phyloP scores from a whole-genome alignment of 345 rosid species.

The Salix suchowensis region DNA sequence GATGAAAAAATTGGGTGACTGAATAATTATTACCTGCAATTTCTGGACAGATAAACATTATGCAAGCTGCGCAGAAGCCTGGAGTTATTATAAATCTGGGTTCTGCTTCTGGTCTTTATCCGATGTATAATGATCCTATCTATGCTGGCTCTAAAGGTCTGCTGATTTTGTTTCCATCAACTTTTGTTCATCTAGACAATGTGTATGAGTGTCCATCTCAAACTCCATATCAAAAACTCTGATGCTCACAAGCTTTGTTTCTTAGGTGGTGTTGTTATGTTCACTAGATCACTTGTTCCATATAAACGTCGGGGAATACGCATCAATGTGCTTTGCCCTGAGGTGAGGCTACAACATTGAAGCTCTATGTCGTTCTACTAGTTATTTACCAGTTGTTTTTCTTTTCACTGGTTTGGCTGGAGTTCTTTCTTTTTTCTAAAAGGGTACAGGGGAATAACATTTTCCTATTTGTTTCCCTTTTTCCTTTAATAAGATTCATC shows the following conservation, averaged over 20 bases:
- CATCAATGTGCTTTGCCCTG: slow-evolving; percentile 95
- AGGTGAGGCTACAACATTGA: slow-evolving; percentile 39
- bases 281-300: slow-evolving; percentile 71
- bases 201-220: not conserved
- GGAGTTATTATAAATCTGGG: slow-evolving; percentile 92
- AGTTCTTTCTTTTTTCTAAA: not conserved
- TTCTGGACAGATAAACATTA: slow-evolving; percentile 56
- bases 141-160: slow-evolving; percentile 78
- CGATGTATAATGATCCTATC: slow-evolving; percentile 57
- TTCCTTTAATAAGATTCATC: not conserved
- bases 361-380: not conserved
- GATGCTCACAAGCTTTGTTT: slow-evolving; percentile 9
- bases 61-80: slow-evolving; percentile 68
- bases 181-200: not conserved
- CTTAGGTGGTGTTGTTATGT: slow-evolving; percentile 75
- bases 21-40: not conserved
- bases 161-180: not conserved
- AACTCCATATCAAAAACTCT: not conserved
- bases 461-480: not conserved
- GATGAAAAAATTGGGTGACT: not conserved
- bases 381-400: not conserved
- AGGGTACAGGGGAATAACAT: not conserved
- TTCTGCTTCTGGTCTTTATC: slow-evolving; percentile 86
- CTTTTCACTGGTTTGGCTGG: not conserved
- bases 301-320: slow-evolving; percentile 69